Conservation (phyloP, 495 filamentous ascomycete genomes). For the Penicillium odoratum region DNA sequence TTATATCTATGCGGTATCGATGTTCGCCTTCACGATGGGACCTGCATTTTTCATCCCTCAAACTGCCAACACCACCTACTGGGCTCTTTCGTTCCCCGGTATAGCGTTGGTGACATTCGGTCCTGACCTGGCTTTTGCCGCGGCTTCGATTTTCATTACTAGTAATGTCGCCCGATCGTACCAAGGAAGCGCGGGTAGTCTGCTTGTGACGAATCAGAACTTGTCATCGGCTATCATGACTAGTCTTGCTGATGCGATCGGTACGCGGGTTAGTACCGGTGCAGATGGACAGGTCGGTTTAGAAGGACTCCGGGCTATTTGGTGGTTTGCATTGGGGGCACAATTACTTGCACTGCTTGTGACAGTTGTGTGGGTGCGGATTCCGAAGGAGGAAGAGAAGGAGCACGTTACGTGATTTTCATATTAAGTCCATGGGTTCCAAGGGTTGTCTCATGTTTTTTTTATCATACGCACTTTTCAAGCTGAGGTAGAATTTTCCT, state of each 20-base stretch:
- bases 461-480: too few species aligned
- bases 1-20: slow-evolving; percentile 40
- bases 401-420: slow-evolving; percentile 40
- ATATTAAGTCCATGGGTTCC: neutral
- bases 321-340: slow-evolving; percentile 47
- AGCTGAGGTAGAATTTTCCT: too few species aligned
- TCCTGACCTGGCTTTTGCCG: slow-evolving; percentile 33
- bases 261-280: slow-evolving; percentile 35
- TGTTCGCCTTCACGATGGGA: slow-evolving; percentile 32
- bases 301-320: slow-evolving; percentile 41
- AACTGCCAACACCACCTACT: slow-evolving; percentile 28
- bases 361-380: slow-evolving; percentile 42
- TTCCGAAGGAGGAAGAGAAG: slow-evolving; percentile 51
- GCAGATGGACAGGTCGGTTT: slow-evolving; percentile 39
- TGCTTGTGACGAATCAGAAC: slow-evolving; percentile 31
- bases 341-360: slow-evolving; percentile 40
- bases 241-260: slow-evolving; percentile 45
- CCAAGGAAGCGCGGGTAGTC: slow-evolving; percentile 30
- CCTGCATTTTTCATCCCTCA: slow-evolving; percentile 33
- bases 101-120: slow-evolving; percentile 31
- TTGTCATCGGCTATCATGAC: slow-evolving; percentile 43
- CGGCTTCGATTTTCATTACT: slow-evolving; percentile 34
- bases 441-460: too few species aligned
- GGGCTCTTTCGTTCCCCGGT: slow-evolving; percentile 32
- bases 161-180: slow-evolving; percentile 31